phyloP scores from a whole-genome alignment of 495 filamentous ascomycete genomes.

The Podospora anserina region DNA sequence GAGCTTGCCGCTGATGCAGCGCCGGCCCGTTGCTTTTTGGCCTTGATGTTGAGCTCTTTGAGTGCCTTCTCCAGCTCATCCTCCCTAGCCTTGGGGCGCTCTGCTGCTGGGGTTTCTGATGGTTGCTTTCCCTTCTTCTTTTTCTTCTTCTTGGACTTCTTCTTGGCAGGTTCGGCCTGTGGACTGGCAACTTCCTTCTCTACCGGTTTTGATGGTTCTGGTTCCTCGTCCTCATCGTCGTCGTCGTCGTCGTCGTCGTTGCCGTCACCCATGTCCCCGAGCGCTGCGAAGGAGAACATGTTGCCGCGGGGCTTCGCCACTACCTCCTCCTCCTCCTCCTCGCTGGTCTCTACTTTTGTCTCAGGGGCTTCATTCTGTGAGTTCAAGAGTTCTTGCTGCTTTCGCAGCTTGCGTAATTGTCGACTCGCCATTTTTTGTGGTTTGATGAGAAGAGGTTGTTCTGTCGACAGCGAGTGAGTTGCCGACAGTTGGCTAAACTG shows the following conservation, averaged over 20 bases:
- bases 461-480: not conserved
- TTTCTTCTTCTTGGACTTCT: slow-evolving; percentile 60
- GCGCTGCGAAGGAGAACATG: slow-evolving; percentile 51
- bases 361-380: slow-evolving; percentile 37
- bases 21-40: slow-evolving; percentile 24
- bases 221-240: slow-evolving; percentile 45
- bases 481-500: too few species aligned
- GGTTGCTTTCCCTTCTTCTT: slow-evolving; percentile 48
- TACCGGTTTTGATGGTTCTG: slow-evolving; percentile 22
- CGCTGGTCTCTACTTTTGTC: slow-evolving; percentile 40
- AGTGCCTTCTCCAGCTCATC: slow-evolving; percentile 87
- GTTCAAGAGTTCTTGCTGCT: slow-evolving; percentile 58
- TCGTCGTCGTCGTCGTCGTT: slow-evolving; percentile 41
- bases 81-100: slow-evolving; percentile 35
- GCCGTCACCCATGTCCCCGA: slow-evolving; percentile 39
- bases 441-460: not conserved
- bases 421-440: slow-evolving; percentile 71
- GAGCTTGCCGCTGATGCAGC: slow-evolving; percentile 13
- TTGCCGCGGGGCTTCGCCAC: slow-evolving; percentile 39
- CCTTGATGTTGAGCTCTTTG: slow-evolving; percentile 51
- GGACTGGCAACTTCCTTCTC: slow-evolving; percentile 22
- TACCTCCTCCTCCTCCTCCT: slow-evolving; percentile 37
- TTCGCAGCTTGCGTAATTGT: slow-evolving; percentile 73
- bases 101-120: slow-evolving; percentile 15
- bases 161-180: slow-evolving; percentile 43